Base-by-base conservation (phyloP, 176 grass and related monocot genomes). In the Bromus sterilis region DNA sequence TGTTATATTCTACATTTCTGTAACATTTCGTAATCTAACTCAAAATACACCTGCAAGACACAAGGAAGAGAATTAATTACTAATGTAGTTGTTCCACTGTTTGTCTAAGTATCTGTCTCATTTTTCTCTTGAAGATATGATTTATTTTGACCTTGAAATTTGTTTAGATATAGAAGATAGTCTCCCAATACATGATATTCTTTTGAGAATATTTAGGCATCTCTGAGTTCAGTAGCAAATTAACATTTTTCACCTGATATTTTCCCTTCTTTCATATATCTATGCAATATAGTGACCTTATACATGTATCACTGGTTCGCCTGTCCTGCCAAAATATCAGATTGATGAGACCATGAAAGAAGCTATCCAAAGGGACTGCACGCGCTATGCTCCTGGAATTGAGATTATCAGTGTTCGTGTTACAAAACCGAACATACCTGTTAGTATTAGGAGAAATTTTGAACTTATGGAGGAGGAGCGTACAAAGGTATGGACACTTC, bases 311-410 rank as follows among this genome's bases (percentile, higher is more conserved):
- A 78, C 28, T 74, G 59, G 18, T 21, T 48, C 42, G 72, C 15
- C 58, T 80, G 18, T 42, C 34, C 26, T 81, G 32, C 40, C n/a
- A 86, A 42, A 75, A 79, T 85, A 58, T 81, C 87, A 99, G 97
- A 99, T 96, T 83, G 97, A 96, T 71, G 97, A 99, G 57, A 99
- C 86, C 69, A 95, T 99, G 93, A 99, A 95, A 89, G 97, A 99
- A 80, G 89, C 97, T 71, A 99, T 99, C 76, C 97, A 99, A 81
- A 93, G 71, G 56, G 97, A 99, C 63, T 95, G 93, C 76, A 99
- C 97, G 78, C 82, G 78, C 33, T 99, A 99, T 91, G 97, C 93
- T 80, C 97, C 97, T 77, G 97, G 97, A 65, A 95, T 99, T 71
- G 97, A 99, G 85, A 96, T 99, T 40, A 99, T 99, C 40, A 20